Evolutionary conservation across 768 basidiomycete genomes (phyloP), one percentile per base, ranked within the genome.

Genomic region (Rubroboletus satanas): DNA sequence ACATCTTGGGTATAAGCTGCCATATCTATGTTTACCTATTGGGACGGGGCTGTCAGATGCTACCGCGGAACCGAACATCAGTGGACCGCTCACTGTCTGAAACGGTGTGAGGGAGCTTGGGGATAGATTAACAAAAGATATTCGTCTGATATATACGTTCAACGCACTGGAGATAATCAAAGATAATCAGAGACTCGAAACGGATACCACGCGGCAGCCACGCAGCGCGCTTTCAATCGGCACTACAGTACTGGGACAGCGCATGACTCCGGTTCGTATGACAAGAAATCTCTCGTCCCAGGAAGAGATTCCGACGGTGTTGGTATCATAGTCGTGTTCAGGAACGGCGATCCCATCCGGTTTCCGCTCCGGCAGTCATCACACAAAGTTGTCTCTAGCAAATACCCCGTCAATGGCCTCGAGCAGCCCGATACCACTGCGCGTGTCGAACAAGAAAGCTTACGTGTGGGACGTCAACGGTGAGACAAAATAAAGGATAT

Each of bases 381-480:
- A 21, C 21, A 21, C 21, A 21, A 21, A 21, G 21, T 21, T 21
- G 21, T 21, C 21, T 21, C 21, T 21, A 4, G 21, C 44, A 45
- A 11, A n/a, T 29, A 45, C n/a, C n/a, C 23, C 35, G 8, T 29
- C 26, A 9, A 62, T 62, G 66, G n/a, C 56, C 21, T 45, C 55
- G 17, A 47, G 17, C 53, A 38, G 41, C 21, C 56, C 69, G 37
- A 82, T 93, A 60, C 75, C 76, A 23, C 74, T 96, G 7, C 82
- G 86, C 51, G 77, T 95, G 29, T 83, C 90, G 12, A 89, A 93
- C 62, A 80, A 87, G 51, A 85, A 79, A 54, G 92, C 85, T 1
- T 93, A 87, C 61, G 81, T 95, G n/a, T 97, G 93, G 93, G 83
- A 91, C 66, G 81, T 90, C 43, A 82, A 93, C 62, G 88, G 93